These are phyloP conservation scores for Cladosporium velox DNA, from an alignment of 2,329 filamentous ascomycete species.

Conservation along the genomic window DNA sequence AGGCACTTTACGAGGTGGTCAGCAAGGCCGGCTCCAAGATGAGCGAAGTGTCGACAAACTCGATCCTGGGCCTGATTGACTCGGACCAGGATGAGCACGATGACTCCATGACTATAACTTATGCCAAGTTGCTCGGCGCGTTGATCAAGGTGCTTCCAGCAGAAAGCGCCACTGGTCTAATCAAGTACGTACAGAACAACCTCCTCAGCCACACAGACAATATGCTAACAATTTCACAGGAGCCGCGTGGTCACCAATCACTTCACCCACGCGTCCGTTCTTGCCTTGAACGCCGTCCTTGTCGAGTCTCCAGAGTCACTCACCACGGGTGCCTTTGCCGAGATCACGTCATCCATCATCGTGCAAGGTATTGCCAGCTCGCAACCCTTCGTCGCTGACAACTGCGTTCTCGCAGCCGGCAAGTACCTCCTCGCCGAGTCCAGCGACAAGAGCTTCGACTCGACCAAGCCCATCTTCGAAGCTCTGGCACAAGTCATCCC, in stretches of 20 bases:
- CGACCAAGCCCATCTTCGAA: conserved; percentile 77
- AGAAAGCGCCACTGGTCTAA: conserved; percentile 63
- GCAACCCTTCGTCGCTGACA: conserved; percentile 70
- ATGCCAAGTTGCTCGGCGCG: conserved; percentile 85
- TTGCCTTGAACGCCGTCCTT: conserved; percentile 86
- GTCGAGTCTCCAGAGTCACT: conserved; percentile 75
- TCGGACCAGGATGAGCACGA: conserved; percentile 72
- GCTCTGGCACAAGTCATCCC: conserved; percentile 73
- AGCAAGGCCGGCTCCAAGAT: conserved; percentile 93
- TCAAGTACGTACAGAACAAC: conserved; percentile 50
- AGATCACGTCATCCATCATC: conserved; percentile 76
- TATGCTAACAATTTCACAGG: conserved; percentile 19
- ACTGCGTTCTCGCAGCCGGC: conserved; percentile 83
- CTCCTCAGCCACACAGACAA: background rate
- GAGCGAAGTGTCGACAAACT: conserved; percentile 82
- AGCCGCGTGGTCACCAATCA: conserved; percentile 77
- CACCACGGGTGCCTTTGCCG: conserved; percentile 65
- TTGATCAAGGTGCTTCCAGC: conserved; percentile 81
- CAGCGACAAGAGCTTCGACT: conserved; percentile 70
- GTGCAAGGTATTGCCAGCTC: conserved; percentile 76
- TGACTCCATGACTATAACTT: conserved; percentile 78
- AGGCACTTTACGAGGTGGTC: conserved; percentile 92
- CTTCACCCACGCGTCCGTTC: conserved; percentile 74
- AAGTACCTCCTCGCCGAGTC: conserved; percentile 77
- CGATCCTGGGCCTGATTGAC: conserved; percentile 89